Conservation (phyloP, 495 filamentous ascomycete genomes). For the Penicillium alfredii region DNA sequence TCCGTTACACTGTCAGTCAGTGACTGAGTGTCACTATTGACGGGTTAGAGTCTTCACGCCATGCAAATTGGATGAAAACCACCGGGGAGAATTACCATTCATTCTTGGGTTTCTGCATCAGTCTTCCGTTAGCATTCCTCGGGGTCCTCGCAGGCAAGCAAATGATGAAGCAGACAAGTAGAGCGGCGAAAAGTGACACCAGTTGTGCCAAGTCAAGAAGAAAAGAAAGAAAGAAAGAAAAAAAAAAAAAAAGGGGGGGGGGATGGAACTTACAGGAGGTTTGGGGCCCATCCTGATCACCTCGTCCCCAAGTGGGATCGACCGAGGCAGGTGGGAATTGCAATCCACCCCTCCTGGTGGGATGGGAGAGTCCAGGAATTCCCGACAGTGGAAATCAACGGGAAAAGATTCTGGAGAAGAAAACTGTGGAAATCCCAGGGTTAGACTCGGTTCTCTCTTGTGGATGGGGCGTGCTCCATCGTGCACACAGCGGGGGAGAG, state of each 20-base stretch:
- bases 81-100: conserved; percentile 17
- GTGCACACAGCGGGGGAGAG: conserved; percentile 6
- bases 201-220: neutral
- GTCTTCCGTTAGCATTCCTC: conserved; percentile 18
- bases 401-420: neutral
- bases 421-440: neutral
- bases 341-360: no score
- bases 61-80: neutral
- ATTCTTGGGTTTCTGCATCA: conserved; percentile 17
- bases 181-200: neutral
- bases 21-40: conserved; percentile 42
- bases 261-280: conserved; percentile 23
- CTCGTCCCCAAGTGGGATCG: conserved; percentile 5
- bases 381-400: neutral
- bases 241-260: neutral
- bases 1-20: conserved; percentile 46
- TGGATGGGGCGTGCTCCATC: conserved; percentile 1
- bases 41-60: neutral
- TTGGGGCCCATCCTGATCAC: conserved; percentile 17
- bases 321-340: conserved; percentile 3
- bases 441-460: neutral
- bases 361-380: no score
- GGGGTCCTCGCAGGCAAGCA: no score
- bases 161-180: no score
- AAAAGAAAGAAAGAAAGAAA: neutral